phyloP scores from a whole-genome alignment of 75 land plant genomes.

The Larix kaempferi region DNA sequence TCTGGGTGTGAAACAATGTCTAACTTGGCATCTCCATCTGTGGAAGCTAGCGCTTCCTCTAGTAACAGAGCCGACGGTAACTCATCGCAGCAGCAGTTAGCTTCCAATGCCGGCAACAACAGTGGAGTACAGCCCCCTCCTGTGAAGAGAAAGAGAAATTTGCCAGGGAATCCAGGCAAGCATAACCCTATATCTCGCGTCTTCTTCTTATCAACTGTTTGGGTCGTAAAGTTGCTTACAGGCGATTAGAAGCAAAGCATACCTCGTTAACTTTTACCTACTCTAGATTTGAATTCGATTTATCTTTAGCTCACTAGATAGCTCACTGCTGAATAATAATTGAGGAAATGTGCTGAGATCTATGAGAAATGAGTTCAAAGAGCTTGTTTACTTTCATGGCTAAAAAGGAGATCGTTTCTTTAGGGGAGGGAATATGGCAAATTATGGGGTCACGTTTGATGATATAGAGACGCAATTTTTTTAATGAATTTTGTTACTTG shows the following conservation, averaged over 20 bases:
- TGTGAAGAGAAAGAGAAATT: conserved; percentile 34
- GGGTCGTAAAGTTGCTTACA: not conserved
- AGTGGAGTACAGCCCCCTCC: not conserved
- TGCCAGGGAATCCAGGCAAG: conserved; percentile 44
- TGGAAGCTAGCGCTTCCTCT: conserved; percentile 45
- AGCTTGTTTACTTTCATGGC: too few species aligned
- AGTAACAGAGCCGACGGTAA: conserved; percentile 11
- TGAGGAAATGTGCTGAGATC: not conserved
- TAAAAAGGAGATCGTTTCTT: not conserved
- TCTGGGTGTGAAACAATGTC: conserved; percentile 11
- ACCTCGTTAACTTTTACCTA: not conserved
- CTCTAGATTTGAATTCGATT: not conserved
- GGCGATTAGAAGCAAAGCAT: not conserved
- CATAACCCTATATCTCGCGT: not conserved
- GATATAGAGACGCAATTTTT: not conserved
- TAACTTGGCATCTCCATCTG: conserved; percentile 34
- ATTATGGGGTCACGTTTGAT: not conserved
- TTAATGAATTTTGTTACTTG: conserved; percentile 7
- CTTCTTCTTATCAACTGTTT: not conserved
- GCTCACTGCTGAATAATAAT: not conserved
- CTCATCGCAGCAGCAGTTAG: not conserved
- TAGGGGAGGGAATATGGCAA: not conserved
- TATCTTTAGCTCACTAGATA: not conserved
- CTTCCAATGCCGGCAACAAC: not conserved
- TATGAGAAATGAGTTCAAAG: too few species aligned